A percentile compares a stretch with the other conserved stretches of the same genome.
Conservation (phyloP, 2,329 filamentous ascomycete species). For the Claviceps cyperi region DNA sequence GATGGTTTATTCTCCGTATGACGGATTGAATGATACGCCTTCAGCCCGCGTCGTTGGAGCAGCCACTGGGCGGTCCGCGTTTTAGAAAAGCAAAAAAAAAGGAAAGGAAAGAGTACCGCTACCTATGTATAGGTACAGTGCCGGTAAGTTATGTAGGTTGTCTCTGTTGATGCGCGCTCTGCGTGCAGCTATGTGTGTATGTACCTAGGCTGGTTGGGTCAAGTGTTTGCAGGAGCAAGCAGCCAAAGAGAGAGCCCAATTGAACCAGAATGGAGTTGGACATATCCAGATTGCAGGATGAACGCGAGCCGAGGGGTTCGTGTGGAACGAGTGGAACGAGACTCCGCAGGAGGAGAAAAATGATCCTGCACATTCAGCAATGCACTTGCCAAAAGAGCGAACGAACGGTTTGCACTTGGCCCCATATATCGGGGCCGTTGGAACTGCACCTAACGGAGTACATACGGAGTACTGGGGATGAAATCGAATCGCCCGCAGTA, state of each 20-base stretch:
- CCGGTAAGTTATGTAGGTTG: too few species aligned
- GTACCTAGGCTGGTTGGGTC: not conserved
- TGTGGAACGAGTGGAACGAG: not conserved
- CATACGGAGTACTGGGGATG: too few species aligned
- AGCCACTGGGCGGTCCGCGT: too few species aligned
- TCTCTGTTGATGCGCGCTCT: not conserved
- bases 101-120: not conserved
- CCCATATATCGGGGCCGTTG: not conserved
- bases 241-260: not conserved
- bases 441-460: too few species aligned
- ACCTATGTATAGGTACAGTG: too few species aligned
- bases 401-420: too few species aligned
- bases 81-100: not conserved
- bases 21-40: not conserved
- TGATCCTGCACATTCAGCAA: not conserved
- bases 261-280: not conserved
- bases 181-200: not conserved
- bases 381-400: not conserved
- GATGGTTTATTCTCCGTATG: not conserved
- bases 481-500: too few species aligned
- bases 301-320: not conserved
- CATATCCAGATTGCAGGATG: not conserved
- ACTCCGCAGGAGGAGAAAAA: not conserved
- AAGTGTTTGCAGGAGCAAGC: not conserved
- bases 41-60: not conserved